Conservation (phyloP, 768 basidiomycete species). For the Lactarius akahatsu region DNA sequence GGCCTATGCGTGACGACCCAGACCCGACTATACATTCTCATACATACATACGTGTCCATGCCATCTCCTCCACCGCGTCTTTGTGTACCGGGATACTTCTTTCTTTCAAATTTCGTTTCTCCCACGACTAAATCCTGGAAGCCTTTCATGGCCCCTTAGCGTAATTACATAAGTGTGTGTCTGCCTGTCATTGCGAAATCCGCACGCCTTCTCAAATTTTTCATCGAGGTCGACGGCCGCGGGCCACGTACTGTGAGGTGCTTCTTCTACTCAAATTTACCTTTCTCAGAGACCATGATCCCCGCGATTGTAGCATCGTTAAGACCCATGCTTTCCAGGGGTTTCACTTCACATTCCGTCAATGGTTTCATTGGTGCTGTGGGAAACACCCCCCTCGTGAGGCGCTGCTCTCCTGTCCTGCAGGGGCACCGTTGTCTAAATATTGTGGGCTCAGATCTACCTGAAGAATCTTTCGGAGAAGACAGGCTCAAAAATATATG, state of each 20-base stretch:
- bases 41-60: constrained; percentile 22
- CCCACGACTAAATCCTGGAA: constrained; percentile 2
- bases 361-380: constrained; percentile 85
- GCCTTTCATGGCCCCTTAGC: background rate
- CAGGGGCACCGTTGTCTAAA: constrained; percentile 17
- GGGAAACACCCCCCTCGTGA: constrained; percentile 90
- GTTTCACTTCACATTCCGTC: constrained; percentile 43
- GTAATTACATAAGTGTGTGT: constrained; percentile 18
- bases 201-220: background rate
- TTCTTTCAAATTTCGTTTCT: constrained; percentile 3
- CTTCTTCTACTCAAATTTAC: background rate
- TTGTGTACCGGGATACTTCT: constrained; percentile 13
- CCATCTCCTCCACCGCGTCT: constrained; percentile 4
- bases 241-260: constrained; percentile 5
- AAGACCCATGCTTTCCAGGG: constrained; percentile 28
- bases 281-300: constrained; percentile 7
- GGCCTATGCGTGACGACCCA: constrained; percentile 24
- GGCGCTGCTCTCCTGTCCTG: constrained; percentile 30
- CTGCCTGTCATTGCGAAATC: background rate
- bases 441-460: constrained; percentile 58
- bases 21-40: constrained; percentile 14
- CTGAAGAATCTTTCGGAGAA: constrained; percentile 78
- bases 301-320: constrained; percentile 3
- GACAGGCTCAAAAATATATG: constrained; percentile 80
- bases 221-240: background rate